Percentiles rank a stretch among this genome's conserved stretches.
phyloP scores from a whole-genome alignment of 768 basidiomycete genomes.

The Rhodotorula kratochvilovae region DNA sequence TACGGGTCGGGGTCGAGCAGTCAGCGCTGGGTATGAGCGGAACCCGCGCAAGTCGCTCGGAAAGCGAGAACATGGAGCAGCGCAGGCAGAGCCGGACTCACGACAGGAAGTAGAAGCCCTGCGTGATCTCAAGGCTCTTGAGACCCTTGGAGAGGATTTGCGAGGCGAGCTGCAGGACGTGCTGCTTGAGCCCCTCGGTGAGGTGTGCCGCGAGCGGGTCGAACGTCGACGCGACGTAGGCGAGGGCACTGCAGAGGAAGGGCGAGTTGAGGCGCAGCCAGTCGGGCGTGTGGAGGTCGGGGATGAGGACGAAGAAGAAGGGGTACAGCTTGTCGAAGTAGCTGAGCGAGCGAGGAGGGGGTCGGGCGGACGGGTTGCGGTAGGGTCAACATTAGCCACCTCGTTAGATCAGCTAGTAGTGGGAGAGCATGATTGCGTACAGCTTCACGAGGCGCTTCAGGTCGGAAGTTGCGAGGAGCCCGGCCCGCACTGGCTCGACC shows the following conservation, averaged over 20 bases:
- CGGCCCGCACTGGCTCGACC: not conserved
- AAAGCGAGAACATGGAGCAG: no score
- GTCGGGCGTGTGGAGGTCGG: not conserved
- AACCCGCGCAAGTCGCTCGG: no score
- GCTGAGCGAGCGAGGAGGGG: not conserved
- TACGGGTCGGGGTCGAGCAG: no score
- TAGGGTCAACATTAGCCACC: no score
- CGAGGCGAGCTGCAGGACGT: not conserved
- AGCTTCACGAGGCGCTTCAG: not conserved
- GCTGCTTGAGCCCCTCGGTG: not conserved
- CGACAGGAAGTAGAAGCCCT: conserved; percentile 14
- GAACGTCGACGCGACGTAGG: not conserved
- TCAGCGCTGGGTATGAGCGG: no score
- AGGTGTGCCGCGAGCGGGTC: not conserved
- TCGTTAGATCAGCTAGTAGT: no score
- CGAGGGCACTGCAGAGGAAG: conserved; percentile 15
- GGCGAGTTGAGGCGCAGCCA: conserved; percentile 12
- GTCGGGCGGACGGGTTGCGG: no score
- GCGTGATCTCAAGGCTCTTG: conserved; percentile 13
- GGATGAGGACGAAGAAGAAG: conserved; percentile 1
- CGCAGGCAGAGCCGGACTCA: not conserved
- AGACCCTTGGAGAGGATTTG: not conserved
- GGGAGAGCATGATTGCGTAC: no score
- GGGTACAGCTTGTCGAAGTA: conserved; percentile 1
- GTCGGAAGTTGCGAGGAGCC: not conserved